Percentiles rank a stretch among this genome's conserved stretches.
These are phyloP conservation scores for Phaeosphaeriaceae sp. DNA, from an alignment of 2,329 filamentous ascomycete genomes.

Conservation along the genomic window DNA sequence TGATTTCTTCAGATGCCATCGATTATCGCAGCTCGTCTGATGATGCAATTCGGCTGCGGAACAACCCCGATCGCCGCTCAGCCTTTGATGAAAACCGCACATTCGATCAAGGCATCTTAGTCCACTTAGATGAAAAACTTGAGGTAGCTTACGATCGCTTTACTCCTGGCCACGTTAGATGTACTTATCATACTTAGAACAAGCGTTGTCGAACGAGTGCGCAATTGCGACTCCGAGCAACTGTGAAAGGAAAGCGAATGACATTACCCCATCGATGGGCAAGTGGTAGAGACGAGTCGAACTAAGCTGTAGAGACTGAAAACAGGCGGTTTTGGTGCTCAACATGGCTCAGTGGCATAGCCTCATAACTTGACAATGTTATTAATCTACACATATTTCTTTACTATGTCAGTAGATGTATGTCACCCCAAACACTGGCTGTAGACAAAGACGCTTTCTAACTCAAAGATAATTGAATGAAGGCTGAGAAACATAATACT, in stretches of 20 bases:
- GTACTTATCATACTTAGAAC: constrained; percentile 17
- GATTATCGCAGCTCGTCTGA: constrained; percentile 25
- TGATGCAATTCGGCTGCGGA: constrained; percentile 24
- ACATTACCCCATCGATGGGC: constrained; percentile 22
- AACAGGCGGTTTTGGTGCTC: too few relatives aligned
- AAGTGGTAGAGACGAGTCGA: not conserved
- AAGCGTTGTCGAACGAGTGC: constrained; percentile 31
- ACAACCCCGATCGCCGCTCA: too few relatives aligned
- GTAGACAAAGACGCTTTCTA: too few relatives aligned
- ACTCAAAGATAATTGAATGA: too few relatives aligned
- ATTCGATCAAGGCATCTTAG: constrained; percentile 23
- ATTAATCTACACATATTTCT: too few relatives aligned
- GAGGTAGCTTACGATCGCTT: constrained; percentile 11
- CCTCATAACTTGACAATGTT: too few relatives aligned
- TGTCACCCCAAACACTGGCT: too few relatives aligned
- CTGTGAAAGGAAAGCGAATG: constrained; percentile 31
- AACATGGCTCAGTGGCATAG: too few relatives aligned
- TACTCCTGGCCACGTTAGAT: too few relatives aligned
- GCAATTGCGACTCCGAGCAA: constrained; percentile 28
- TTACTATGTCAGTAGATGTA: too few relatives aligned
- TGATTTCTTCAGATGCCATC: constrained; percentile 16
- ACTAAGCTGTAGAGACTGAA: too few relatives aligned
- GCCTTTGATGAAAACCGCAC: constrained; percentile 32
- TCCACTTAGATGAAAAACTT: constrained; percentile 20
- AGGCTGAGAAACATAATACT: too few relatives aligned